Evolutionary conservation across 768 basidiomycete species (phyloP).

Genomic region (Russula earlei): DNA sequence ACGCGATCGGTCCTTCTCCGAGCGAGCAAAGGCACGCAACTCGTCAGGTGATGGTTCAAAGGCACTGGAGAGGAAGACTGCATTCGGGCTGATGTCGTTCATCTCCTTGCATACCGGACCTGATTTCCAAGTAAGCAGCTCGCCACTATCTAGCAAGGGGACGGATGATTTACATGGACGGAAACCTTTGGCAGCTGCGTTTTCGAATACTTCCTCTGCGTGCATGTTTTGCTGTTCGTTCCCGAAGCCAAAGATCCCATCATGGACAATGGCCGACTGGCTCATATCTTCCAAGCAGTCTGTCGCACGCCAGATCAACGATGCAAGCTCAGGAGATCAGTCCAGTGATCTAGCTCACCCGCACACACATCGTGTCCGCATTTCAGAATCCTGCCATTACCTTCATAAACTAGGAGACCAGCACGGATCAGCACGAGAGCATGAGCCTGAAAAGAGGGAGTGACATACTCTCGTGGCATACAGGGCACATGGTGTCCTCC

Average conservation of each 20-base stretch:
- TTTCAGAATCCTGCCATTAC: slow-evolving; percentile 48
- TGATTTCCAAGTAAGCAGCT: slow-evolving; percentile 19
- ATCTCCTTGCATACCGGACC: slow-evolving; percentile 64
- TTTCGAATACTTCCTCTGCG: slow-evolving; percentile 47
- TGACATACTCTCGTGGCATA: slow-evolving; percentile 53
- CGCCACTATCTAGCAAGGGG: neutral
- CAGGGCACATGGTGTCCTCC: slow-evolving; percentile 44
- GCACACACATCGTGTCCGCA: slow-evolving; percentile 64
- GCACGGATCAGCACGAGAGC: neutral
- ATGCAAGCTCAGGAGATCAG: neutral
- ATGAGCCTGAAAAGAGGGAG: neutral
- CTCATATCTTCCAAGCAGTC: slow-evolving; percentile 50
- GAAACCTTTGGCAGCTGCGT: slow-evolving; percentile 45
- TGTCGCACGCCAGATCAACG: slow-evolving; percentile 17
- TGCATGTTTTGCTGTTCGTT: slow-evolving; percentile 46
- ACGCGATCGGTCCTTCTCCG: slow-evolving; percentile 13
- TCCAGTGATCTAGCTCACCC: slow-evolving; percentile 29
- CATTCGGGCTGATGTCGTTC: slow-evolving; percentile 41
- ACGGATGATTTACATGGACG: slow-evolving; percentile 42
- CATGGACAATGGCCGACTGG: slow-evolving; percentile 42
- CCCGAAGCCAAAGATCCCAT: slow-evolving; percentile 52
- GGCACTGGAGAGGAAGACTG: slow-evolving; percentile 51
- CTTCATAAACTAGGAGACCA: slow-evolving; percentile 35
- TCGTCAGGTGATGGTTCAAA: slow-evolving; percentile 64
- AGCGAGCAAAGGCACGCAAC: slow-evolving; percentile 33